phyloP scores from a whole-genome alignment of 352 stramenopile species.

The Globisporangium ultimum region DNA sequence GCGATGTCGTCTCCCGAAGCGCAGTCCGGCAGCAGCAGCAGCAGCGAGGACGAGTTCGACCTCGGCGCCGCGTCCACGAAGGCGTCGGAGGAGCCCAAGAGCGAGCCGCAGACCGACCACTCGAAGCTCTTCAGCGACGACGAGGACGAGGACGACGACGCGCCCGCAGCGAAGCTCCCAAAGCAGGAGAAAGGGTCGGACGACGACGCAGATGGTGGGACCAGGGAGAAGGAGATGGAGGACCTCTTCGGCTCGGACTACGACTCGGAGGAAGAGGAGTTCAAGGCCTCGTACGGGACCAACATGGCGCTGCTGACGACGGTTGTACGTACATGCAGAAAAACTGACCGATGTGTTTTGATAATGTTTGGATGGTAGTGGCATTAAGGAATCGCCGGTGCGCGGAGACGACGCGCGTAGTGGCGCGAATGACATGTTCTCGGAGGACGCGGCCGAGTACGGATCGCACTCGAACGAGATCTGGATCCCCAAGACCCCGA shows the following conservation, averaged over 20 bases:
- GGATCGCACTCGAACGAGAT: slow-evolving; percentile 49
- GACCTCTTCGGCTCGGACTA: slow-evolving; percentile 89
- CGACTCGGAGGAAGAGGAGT: slow-evolving; percentile 86
- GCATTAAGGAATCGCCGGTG: slow-evolving; percentile 79
- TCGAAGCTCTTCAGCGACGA: slow-evolving; percentile 74
- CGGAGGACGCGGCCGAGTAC: slow-evolving; percentile 34
- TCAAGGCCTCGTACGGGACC: slow-evolving; percentile 75
- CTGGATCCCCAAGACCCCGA: slow-evolving; percentile 77
- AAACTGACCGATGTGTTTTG: neutral
- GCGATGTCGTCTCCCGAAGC: slow-evolving; percentile 73
- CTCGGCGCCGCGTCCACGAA: slow-evolving; percentile 35
- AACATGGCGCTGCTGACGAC: no score
- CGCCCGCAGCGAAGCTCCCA: slow-evolving; percentile 1
- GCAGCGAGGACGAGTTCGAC: slow-evolving; percentile 80
- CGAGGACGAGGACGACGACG: slow-evolving; percentile 43
- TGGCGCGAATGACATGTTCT: slow-evolving; percentile 33
- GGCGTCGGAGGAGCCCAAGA: slow-evolving; percentile 7
- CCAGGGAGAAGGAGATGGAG: slow-evolving; percentile 83
- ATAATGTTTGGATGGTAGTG: slow-evolving; percentile 29
- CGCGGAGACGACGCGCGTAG: slow-evolving; percentile 45
- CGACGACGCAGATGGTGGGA: slow-evolving; percentile 22
- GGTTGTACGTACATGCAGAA: neutral
- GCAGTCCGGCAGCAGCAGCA: slow-evolving; percentile 50
- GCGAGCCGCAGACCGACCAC: slow-evolving; percentile 19
- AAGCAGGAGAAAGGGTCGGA: slow-evolving; percentile 29